A percentile compares a stretch with the other conserved stretches of the same genome.
Evolutionary conservation across 257 asterid species (phyloP).

Genomic region (Forsythia suspensa): DNA sequence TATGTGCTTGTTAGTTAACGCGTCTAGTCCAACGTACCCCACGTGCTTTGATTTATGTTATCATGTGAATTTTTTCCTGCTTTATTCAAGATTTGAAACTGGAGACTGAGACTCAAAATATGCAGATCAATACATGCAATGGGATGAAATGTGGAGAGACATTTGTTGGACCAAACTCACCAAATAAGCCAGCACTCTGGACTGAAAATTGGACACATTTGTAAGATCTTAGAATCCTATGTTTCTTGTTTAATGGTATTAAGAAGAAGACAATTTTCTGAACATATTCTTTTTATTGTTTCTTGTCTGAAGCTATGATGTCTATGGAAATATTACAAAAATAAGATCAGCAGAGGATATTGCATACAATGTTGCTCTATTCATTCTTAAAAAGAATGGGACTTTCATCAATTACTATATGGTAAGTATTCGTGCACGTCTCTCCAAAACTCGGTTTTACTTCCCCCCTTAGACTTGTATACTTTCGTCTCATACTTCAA

Average conservation of each 20-base stretch:
- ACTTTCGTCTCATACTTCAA: too few species aligned
- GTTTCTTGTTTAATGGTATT: not conserved
- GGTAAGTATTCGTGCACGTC: conserved; percentile 33
- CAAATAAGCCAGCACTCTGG: conserved; percentile 89
- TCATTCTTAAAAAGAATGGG: conserved; percentile 77
- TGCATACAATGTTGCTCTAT: conserved; percentile 71
- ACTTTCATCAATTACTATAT: conserved; percentile 88
- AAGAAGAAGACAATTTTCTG: not conserved
- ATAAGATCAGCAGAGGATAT: conserved; percentile 58
- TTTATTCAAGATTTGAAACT: not conserved
- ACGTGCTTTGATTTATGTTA: not conserved
- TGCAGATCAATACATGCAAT: conserved; percentile 88
- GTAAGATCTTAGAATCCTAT: conserved; percentile 41
- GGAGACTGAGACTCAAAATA: not conserved
- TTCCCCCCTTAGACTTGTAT: not conserved
- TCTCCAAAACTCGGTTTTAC: not conserved
- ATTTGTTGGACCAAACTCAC: conserved; percentile 86
- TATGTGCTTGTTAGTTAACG: not conserved
- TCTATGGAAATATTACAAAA: conserved; percentile 56
- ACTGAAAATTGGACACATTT: conserved; percentile 96
- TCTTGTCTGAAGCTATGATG: conserved; percentile 51
- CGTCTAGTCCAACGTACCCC: not conserved
- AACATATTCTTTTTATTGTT: not conserved
- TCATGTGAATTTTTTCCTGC: not conserved
- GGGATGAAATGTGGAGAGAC: conserved; percentile 82